These are phyloP conservation scores for Podospora pseudoanserina DNA, from an alignment of 495 filamentous ascomycete species.

Conservation along the genomic window DNA sequence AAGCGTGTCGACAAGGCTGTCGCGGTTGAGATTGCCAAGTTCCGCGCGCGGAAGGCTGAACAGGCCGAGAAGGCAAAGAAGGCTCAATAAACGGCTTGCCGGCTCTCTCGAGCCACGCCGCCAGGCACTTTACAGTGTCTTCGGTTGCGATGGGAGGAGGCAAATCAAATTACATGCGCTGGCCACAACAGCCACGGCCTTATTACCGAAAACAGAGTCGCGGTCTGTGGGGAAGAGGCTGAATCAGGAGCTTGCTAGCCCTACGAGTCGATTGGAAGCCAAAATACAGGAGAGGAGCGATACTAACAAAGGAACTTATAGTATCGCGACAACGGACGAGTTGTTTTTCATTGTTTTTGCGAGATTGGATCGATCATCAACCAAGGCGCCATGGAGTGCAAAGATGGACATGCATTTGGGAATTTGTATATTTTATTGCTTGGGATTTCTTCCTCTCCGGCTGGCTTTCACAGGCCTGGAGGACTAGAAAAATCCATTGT, in stretches of 20 bases:
- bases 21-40: conserved; percentile 61
- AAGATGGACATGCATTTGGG: neutral
- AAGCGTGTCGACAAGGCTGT: conserved; percentile 73
- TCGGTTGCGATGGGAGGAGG: neutral
- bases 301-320: neutral
- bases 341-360: neutral
- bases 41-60: conserved; percentile 42
- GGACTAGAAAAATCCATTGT: neutral
- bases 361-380: neutral
- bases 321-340: neutral
- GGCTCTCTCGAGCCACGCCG: neutral
- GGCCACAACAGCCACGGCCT: neutral
- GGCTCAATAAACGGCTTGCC: conserved; percentile 9
- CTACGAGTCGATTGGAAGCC: neutral
- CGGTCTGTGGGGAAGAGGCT: neutral
- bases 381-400: neutral
- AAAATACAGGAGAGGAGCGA: neutral
- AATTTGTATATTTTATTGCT: neutral
- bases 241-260: neutral
- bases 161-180: neutral
- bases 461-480: neutral
- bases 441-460: neutral
- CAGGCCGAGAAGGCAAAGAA: conserved; percentile 25
- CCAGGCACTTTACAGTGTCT: neutral
- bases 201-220: neutral